Evolutionary conservation across 805 yeast genomes (phyloP).

Genomic region (Teunomyces gatunensis): DNA sequence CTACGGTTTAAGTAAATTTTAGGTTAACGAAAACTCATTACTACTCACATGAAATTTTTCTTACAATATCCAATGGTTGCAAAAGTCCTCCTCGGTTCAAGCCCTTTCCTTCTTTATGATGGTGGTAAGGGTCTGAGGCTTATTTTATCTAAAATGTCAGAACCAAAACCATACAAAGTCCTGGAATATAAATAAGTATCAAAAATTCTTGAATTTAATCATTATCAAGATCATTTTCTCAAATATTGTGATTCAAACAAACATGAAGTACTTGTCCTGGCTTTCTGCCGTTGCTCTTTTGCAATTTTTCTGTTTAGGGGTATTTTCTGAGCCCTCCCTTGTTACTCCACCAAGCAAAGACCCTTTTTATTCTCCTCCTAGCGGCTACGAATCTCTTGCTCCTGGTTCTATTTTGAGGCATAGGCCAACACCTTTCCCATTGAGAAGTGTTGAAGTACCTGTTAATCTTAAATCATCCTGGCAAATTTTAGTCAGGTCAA

Average conservation of each 20-base stretch:
- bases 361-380: conserved; percentile 23
- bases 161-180: too few relatives aligned
- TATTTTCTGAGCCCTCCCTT: neutral
- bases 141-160: too few relatives aligned
- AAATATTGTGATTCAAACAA: neutral
- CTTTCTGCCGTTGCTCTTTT: neutral
- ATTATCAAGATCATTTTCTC: neutral
- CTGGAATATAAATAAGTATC: neutral
- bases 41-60: too few relatives aligned
- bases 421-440: conserved; percentile 17
- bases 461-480: conserved; percentile 15
- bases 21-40: too few relatives aligned
- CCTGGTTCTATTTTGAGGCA: conserved; percentile 24
- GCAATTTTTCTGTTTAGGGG: neutral
- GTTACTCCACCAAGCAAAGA: conserved; percentile 12
- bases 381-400: conserved; percentile 16
- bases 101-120: too few relatives aligned
- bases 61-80: too few relatives aligned
- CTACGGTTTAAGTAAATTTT: too few relatives aligned
- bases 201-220: neutral
- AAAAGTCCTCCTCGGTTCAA: too few relatives aligned
- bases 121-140: too few relatives aligned
- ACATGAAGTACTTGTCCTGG: neutral
- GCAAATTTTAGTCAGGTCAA: conserved; percentile 23
- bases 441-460: conserved; percentile 16